These are phyloP conservation scores for Anaeromyces robustus DNA, from an alignment of 192 early-diverging fungal genomes.

Conservation along the genomic window DNA sequence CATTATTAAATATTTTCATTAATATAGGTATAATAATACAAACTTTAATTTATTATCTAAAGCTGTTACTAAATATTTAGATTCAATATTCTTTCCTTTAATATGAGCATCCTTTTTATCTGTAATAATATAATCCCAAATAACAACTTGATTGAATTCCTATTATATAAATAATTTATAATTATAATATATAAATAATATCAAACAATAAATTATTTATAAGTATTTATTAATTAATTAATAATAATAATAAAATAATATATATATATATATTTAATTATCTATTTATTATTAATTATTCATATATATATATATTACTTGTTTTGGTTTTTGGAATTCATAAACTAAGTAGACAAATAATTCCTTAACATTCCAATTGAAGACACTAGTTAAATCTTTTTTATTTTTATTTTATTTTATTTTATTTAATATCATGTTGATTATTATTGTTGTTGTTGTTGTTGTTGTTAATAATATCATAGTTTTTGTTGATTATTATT, in stretches of 20 bases:
- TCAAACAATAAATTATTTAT: too few species aligned
- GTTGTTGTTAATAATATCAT: too few species aligned
- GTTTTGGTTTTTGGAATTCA: constrained; percentile 52
- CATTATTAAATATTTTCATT: too few species aligned
- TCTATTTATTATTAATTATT: neutral
- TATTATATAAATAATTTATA: constrained; percentile 12
- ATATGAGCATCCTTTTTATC: constrained; percentile 48
- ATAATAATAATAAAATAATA: neutral
- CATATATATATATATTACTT: constrained; percentile 24
- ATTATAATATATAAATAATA: neutral
- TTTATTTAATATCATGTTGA: neutral
- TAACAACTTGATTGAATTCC: constrained; percentile 52
- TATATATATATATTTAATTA: neutral
- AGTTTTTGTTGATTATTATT: too few species aligned
- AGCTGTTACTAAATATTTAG: constrained; percentile 58
- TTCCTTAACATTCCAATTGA: constrained; percentile 86
- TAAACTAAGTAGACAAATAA: constrained; percentile 63
- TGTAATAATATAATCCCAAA: constrained; percentile 73
- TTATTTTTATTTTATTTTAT: neutral
- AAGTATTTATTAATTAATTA: too few species aligned
- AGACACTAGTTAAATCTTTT: constrained; percentile 57
- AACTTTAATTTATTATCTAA: constrained; percentile 39
- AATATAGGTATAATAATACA: too few species aligned
- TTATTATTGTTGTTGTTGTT: neutral
- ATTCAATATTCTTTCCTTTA: constrained; percentile 25